Evolutionary conservation across 495 filamentous ascomycete genomes (phyloP).

Genomic region (Bombardia bombarda): DNA sequence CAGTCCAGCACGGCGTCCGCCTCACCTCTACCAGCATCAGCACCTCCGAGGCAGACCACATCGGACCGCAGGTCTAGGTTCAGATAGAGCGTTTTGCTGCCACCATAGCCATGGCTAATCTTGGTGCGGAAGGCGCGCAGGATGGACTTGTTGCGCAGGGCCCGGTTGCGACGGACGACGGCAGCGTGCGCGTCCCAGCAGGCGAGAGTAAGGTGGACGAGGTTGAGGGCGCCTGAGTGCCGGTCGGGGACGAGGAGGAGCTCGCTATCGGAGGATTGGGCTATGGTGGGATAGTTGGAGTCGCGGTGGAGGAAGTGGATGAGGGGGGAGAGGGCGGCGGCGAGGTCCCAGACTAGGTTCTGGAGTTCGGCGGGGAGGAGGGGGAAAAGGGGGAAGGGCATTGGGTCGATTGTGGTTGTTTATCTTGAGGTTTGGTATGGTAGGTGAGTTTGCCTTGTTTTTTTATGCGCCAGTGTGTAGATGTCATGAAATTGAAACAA

Average conservation of each 20-base stretch:
- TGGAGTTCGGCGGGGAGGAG: slow-evolving; percentile 16
- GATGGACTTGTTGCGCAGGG: slow-evolving; percentile 3
- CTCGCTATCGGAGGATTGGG: slow-evolving; percentile 10
- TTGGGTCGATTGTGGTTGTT: background rate
- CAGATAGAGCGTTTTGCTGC: slow-evolving; percentile 3
- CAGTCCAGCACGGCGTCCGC: slow-evolving; percentile 4
- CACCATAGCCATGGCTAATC: background rate
- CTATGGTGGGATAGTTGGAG: slow-evolving; percentile 4
- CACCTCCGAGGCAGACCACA: slow-evolving; percentile 10
- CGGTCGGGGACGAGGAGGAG: slow-evolving; percentile 12
- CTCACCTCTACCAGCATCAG: background rate
- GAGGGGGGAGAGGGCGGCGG: slow-evolving; percentile 9
- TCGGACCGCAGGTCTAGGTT: slow-evolving; percentile 11
- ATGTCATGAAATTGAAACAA: no score
- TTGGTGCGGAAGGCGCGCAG: slow-evolving; percentile 4
- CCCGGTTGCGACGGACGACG: slow-evolving; percentile 5
- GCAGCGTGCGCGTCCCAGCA: slow-evolving; percentile 14
- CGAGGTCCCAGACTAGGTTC: slow-evolving; percentile 17
- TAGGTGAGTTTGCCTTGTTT: background rate
- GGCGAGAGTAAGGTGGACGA: slow-evolving; percentile 9
- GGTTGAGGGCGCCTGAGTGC: slow-evolving; percentile 23
- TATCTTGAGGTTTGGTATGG: background rate
- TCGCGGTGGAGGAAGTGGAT: slow-evolving; percentile 20
- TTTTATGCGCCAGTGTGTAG: no score
- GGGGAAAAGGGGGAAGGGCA: slow-evolving; percentile 12